Percentiles rank a stretch among this genome's conserved stretches.
phyloP scores from a whole-genome alignment of 306 rosid genomes.

The Inga oerstediana region DNA sequence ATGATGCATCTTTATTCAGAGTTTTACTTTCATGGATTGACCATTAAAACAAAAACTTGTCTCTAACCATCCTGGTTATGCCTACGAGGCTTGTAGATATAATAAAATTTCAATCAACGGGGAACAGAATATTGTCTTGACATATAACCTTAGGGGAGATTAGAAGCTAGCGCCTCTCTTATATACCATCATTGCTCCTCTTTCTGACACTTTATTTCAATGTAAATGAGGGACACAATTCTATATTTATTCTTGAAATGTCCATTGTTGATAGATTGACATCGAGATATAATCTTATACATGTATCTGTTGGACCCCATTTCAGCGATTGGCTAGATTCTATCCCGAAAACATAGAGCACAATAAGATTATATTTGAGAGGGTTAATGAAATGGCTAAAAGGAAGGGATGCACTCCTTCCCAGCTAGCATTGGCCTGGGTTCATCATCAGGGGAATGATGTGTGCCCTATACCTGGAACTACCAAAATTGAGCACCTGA shows the following conservation, averaged over 20 bases:
- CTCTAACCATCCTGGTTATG: not conserved
- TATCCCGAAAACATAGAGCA: constrained; percentile 61
- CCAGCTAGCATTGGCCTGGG: constrained; percentile 32
- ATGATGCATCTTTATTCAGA: not conserved
- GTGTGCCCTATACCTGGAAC: not conserved
- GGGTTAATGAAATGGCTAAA: constrained; percentile 57
- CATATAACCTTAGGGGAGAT: not conserved
- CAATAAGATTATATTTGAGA: constrained; percentile 60
- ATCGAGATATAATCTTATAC: not conserved
- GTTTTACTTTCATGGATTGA: not conserved
- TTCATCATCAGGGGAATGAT: not conserved
- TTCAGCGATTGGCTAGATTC: constrained; percentile 55
- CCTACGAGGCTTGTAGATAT: not conserved
- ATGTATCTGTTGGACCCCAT: not conserved
- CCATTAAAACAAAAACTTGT: not conserved
- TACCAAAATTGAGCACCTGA: not conserved
- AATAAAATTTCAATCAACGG: not conserved
- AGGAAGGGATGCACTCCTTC: constrained; percentile 66
- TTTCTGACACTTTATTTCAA: not conserved
- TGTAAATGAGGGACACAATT: not conserved
- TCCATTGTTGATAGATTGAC: not conserved
- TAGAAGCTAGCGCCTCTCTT: not conserved
- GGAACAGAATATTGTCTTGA: not conserved
- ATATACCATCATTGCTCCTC: not conserved
- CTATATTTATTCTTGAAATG: not conserved